Conservation (phyloP, 805 yeast species). For the Jamesozyma hellenica region DNA sequence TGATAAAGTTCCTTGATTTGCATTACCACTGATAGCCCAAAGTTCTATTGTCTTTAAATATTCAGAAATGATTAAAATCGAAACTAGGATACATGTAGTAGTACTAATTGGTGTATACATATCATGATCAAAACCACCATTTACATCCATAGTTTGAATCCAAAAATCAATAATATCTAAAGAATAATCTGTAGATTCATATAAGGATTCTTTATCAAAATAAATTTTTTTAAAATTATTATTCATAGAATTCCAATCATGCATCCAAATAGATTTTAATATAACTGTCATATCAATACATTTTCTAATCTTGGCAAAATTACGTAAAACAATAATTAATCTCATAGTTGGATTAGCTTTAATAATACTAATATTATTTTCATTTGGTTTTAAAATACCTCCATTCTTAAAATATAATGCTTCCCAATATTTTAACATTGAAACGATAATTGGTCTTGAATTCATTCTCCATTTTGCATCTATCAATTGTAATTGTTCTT, state of each 20-base stretch:
- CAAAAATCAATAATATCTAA: constrained; percentile 55
- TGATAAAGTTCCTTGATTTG: constrained; percentile 10
- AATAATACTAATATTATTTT: constrained; percentile 29
- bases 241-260: constrained; percentile 64
- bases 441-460: constrained; percentile 47
- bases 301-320: constrained; percentile 58
- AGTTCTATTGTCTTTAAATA: constrained; percentile 47
- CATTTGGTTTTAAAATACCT: constrained; percentile 48
- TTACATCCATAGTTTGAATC: constrained; percentile 48
- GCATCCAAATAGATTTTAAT: constrained; percentile 47
- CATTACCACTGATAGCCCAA: constrained; percentile 18
- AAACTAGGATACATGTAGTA: constrained; percentile 50
- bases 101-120: constrained; percentile 67
- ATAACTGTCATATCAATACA: constrained; percentile 53
- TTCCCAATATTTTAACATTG: constrained; percentile 60
- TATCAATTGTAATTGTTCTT: constrained; percentile 20
- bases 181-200: constrained; percentile 51
- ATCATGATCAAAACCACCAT: neutral
- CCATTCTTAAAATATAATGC: constrained; percentile 49
- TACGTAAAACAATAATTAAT: constrained; percentile 54
- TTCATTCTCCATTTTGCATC: constrained; percentile 52
- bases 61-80: constrained; percentile 53
- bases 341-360: constrained; percentile 49
- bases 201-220: constrained; percentile 50
- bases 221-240: constrained; percentile 36